A percentile compares a stretch with the other conserved stretches of the same genome.
These are phyloP conservation scores for Peniophora sp. DNA, from an alignment of 1,284 basidiomycete genomes.

Conservation along the genomic window DNA sequence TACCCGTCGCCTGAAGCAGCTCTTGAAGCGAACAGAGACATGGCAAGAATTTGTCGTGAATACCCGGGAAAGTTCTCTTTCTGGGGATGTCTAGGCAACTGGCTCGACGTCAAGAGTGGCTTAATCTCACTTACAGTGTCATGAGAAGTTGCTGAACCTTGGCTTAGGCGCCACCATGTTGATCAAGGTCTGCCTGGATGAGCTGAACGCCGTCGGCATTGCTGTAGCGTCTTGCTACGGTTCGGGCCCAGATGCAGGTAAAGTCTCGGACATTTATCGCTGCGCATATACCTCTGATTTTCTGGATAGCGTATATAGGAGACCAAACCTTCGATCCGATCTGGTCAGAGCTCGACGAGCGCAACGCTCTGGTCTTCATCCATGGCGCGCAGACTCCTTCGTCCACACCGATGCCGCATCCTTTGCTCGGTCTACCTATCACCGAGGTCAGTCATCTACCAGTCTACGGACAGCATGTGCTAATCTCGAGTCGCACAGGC, in stretches of 20 bases:
- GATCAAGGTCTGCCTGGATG: constrained; percentile 50
- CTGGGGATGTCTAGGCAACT: constrained; percentile 54
- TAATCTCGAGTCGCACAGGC: constrained; percentile 33
- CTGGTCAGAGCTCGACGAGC: constrained; percentile 56
- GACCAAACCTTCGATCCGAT: constrained; percentile 53
- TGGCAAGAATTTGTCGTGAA: constrained; percentile 35
- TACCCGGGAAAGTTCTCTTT: constrained; percentile 56
- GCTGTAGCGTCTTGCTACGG: constrained; percentile 60
- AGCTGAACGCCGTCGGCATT: constrained; percentile 52
- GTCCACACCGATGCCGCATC: constrained; percentile 53
- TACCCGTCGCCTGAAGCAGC: constrained; percentile 35
- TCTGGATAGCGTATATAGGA: constrained; percentile 48
- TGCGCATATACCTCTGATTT: not conserved
- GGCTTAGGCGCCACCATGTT: constrained; percentile 44
- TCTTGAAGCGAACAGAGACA: constrained; percentile 38
- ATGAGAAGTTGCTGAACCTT: not conserved
- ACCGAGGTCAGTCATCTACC: constrained; percentile 55
- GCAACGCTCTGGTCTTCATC: constrained; percentile 54
- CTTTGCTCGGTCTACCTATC: constrained; percentile 55
- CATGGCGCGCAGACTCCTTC: constrained; percentile 62
- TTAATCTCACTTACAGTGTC: not conserved
- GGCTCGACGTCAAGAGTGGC: constrained; percentile 51
- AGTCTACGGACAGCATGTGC: too few relatives aligned
- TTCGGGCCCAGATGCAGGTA: constrained; percentile 20
- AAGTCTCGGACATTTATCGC: constrained; percentile 5